Evolutionary conservation across 2,329 filamentous ascomycete genomes (phyloP), one percentile per base, ranked within the genome.

Genomic region (Mycosphaerella arachidis): DNA sequence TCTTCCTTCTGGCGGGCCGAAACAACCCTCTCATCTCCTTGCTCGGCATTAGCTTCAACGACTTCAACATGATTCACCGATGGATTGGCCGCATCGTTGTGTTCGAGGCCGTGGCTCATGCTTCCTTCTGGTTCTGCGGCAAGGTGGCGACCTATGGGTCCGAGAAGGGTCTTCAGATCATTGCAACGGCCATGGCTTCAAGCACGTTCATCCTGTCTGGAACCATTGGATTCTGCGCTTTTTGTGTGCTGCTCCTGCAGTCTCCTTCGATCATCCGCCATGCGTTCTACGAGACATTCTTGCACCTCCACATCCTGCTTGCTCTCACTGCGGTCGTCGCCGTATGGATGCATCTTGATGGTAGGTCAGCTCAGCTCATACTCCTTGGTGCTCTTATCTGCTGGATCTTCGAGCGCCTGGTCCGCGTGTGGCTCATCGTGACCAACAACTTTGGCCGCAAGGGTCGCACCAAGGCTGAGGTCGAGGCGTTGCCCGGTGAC

Each of bases 21-120:
- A 92, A 92, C 77, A 92, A 92, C 75, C 88, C 88, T 24, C 79
- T 93, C 65, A 91, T 92, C 71, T 79, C 80, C 62, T 78, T 89
- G 65, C 80, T 90, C 56, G 85, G 86, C 62, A 86, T 92, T 64
- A 90, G 87, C 4, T 93, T 92, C 73, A 89, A 93, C 73, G 91
- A 88, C 0, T 92, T 90, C 80, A 93, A 92, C 77, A 76, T 93
- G 62, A 79, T 92, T 59, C 89, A 93, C 75, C 84, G 90, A 63
- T 92, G 89, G 89, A 83, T 91, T 63, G 89, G 89, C 67, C 85
- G 89, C 43, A 90, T 92, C 61, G 87, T 89, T 29, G 81, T 88
- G 18, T 75, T 90, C 13, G 88, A 93, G 72, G 81, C 86, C 9
- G 66, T 92, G 45, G 78, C 82, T 31, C 89, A 92, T 74, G 85